Evolutionary conservation across 1,139 yeast species (phyloP), one percentile per base, ranked within the genome.

Genomic region (Yamadazyma buinensis): DNA sequence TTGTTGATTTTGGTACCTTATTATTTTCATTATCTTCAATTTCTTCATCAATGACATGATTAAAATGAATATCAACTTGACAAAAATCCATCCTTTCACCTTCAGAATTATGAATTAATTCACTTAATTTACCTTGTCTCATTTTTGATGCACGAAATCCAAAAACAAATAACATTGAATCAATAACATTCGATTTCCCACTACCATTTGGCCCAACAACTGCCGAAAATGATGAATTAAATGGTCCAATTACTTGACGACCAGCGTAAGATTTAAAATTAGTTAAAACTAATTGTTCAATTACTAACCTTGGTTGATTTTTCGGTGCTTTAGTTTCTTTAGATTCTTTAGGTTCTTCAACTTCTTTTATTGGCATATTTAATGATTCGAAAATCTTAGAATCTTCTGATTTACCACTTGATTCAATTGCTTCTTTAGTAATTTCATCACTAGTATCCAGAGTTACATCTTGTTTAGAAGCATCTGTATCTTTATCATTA

Each of bases 151-250:
- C 98, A 42, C 98, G 71, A 59, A 94, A 94, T 0, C 99, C 99
- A 63, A 94, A 94, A 3, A 94, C 98, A 59, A 94, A 94, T 40
- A 94, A 67, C 75, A 94, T 75, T 2, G 97, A 85, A 55, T 94
- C 99, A 44, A 94, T 94, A 26, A 94, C 98, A 54, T 94, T 94
- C 10, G 97, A 90, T 59, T 92, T 92, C 7, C 98, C 98, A 26
- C 95, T 85, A 21, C 99, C 99, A 56, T 94, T 94, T 4, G 98
- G 98, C 0, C 99, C 99, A n/a, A 94, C 97, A 8, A 94, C 95
- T 0, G 99, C 97, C 7, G 96, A 86, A 54, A 94, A 94, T 2
- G 95, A 86, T 29, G 88, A 65, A 54, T 92, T 84, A 57, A 94
- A 94, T 0, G 99, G 98, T 0, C 99, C 99, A 39, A 94, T 85